Percentiles rank a stretch among this genome's conserved stretches.
phyloP scores from a whole-genome alignment of 2,329 filamentous ascomycete genomes.

The Diaporthe vexans region DNA sequence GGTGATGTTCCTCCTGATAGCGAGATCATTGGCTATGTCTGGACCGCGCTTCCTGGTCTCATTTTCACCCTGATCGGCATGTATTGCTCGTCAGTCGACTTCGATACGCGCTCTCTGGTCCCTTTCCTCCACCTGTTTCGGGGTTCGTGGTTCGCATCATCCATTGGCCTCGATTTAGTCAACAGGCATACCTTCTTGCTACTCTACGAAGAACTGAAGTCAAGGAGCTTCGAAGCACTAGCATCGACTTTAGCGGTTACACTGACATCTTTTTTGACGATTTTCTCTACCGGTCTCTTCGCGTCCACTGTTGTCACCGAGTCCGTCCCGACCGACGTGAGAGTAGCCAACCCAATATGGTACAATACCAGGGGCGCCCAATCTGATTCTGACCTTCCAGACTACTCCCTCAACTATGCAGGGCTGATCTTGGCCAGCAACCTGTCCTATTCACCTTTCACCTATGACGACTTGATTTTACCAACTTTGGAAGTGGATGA shows the following conservation, averaged over 20 bases:
- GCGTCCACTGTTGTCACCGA: background rate
- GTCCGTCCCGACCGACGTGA: too few relatives aligned
- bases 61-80: background rate
- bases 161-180: background rate
- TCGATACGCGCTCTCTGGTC: background rate
- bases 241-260: background rate
- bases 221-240: background rate
- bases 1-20: background rate
- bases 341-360: too few relatives aligned
- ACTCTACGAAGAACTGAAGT: background rate
- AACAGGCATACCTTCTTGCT: background rate
- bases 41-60: background rate
- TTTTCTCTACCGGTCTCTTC: background rate
- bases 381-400: too few relatives aligned
- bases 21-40: background rate
- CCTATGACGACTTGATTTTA: background rate
- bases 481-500: background rate
- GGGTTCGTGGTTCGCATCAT: background rate
- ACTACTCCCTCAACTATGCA: background rate
- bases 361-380: too few relatives aligned
- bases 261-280: background rate
- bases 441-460: background rate
- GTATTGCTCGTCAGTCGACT: background rate
- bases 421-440: background rate
- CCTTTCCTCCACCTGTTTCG: background rate